A percentile compares a stretch with the other conserved stretches of the same genome.
phyloP scores from a whole-genome alignment of 2,329 filamentous ascomycete species.

The Phialocephala subalpina region DNA sequence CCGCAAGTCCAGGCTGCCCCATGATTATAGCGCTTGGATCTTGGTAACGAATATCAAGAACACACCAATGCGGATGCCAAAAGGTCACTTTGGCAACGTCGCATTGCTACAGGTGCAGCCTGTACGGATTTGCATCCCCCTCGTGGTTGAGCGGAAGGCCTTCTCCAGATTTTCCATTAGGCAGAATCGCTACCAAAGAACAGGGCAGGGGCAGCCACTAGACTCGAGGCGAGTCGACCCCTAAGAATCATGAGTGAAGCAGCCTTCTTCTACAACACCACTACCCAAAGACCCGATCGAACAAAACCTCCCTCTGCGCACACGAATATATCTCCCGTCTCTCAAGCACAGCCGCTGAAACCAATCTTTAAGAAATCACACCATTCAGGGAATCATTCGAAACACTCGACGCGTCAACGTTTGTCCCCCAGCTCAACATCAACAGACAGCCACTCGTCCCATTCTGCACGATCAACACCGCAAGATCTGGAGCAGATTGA shows the following conservation, averaged over 20 bases:
- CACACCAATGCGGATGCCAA: conserved; percentile 8
- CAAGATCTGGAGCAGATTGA: conserved; percentile 16
- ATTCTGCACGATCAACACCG: conserved; percentile 12
- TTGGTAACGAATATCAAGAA: conserved; percentile 15
- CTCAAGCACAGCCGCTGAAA: conserved; percentile 34
- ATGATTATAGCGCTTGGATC: conserved; percentile 5
- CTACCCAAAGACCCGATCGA: conserved; percentile 33
- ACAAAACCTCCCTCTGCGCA: conserved; percentile 36
- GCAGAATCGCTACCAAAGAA: conserved; percentile 13
- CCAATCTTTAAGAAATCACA: conserved; percentile 27
- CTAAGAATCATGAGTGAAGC: conserved; percentile 37
- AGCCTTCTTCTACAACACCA: conserved; percentile 38
- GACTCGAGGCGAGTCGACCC: neutral
- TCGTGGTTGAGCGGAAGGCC: conserved; percentile 5
- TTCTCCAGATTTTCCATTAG: conserved; percentile 19
- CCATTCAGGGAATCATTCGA: conserved; percentile 27
- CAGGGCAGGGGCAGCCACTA: conserved; percentile 2
- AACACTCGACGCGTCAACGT: conserved; percentile 23
- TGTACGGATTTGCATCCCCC: conserved; percentile 8
- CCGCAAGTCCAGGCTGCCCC: neutral
- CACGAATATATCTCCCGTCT: conserved; percentile 33
- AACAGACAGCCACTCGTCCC: conserved; percentile 20
- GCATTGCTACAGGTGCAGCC: conserved; percentile 12
- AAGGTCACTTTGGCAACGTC: conserved; percentile 5
- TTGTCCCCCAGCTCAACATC: conserved; percentile 12